Evolutionary conservation across 305 asterid genomes (phyloP).

Genomic region (Solanum hybrid): DNA sequence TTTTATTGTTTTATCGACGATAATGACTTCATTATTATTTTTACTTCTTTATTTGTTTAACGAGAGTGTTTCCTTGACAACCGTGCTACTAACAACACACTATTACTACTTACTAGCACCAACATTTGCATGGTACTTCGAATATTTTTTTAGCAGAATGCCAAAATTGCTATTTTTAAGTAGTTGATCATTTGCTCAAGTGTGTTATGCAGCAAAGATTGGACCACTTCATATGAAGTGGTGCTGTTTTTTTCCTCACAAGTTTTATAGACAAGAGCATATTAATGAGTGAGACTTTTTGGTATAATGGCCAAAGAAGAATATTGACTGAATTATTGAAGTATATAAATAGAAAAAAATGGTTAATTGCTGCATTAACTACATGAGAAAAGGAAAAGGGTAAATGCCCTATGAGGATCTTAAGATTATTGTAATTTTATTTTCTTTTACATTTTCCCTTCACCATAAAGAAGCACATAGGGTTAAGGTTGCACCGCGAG

Average conservation of each 20-base stretch:
- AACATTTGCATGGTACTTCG: no score
- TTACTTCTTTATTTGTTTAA: neutral
- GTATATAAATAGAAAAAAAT: neutral
- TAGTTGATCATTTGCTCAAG: no score
- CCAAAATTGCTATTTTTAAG: no score
- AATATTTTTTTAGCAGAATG: no score
- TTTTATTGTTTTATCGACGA: neutral
- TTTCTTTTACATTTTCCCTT: neutral
- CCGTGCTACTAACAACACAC: neutral
- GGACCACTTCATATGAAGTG: neutral
- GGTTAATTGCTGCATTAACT: neutral
- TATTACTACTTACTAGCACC: neutral
- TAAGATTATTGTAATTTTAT: no score
- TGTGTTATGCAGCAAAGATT: no score
- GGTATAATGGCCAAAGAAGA: neutral
- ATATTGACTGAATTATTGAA: neutral
- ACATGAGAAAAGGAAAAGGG: neutral
- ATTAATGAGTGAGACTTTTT: neutral
- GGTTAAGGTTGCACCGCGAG: neutral
- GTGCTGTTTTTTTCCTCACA: neutral
- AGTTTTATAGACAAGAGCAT: neutral
- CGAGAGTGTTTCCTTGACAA: neutral
- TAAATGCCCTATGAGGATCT: neutral
- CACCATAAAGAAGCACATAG: neutral
- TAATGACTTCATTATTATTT: neutral